Percentiles rank a stretch among this genome's conserved stretches.
Conservation (phyloP, 2,329 filamentous ascomycete species). For the Teratosphaeria epicoccoides region DNA sequence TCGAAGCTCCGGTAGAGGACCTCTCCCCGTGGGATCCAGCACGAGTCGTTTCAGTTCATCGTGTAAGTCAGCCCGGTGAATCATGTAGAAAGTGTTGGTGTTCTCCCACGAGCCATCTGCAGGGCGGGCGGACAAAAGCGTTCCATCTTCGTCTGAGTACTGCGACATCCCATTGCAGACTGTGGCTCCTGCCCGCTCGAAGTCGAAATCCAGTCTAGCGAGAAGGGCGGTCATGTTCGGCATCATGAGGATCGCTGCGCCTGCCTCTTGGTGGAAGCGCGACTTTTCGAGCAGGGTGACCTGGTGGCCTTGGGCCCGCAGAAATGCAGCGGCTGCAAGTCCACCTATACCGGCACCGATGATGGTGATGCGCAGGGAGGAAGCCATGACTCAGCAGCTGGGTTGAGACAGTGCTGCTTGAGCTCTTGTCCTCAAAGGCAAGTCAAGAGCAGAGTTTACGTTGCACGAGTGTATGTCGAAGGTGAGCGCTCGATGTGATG, state of each 20-base stretch:
- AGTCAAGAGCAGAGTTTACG: too few relatives aligned
- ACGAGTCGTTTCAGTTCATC: constrained; percentile 19
- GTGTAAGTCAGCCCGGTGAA: constrained; percentile 23
- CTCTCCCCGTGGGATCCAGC: constrained; percentile 12
- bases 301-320: neutral
- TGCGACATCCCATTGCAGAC: neutral
- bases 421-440: too few relatives aligned
- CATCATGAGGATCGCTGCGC: constrained; percentile 21
- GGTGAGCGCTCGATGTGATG: too few relatives aligned
- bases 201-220: constrained; percentile 6
- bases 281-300: constrained; percentile 6
- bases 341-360: neutral
- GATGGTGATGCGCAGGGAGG: neutral
- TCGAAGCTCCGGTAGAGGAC: constrained; percentile 16
- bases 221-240: constrained; percentile 15
- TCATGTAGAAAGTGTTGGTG: constrained; percentile 6
- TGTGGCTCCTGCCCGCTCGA: neutral
- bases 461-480: too few relatives aligned
- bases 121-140: neutral
- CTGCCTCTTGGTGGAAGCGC: constrained; percentile 18
- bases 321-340: neutral
- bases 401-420: too few relatives aligned
- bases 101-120: neutral
- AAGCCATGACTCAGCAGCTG: neutral
- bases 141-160: neutral